These are phyloP conservation scores for Rhizodiscina lignyota DNA, from an alignment of 495 filamentous ascomycete genomes.

Conservation along the genomic window DNA sequence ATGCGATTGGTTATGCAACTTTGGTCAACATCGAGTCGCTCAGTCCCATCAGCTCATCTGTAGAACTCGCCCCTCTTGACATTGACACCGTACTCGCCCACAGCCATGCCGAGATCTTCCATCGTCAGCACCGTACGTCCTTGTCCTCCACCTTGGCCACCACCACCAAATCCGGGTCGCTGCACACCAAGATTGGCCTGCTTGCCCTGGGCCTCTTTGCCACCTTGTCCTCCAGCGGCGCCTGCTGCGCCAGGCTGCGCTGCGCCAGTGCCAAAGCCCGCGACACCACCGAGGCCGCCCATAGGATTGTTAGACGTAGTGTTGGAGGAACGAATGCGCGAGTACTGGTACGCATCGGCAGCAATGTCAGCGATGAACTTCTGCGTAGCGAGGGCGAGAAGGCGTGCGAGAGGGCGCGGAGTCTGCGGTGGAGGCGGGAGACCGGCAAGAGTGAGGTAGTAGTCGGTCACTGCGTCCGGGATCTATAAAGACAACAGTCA, in stretches of 20 bases:
- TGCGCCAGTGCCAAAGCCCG: constrained; percentile 47
- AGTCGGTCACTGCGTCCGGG: constrained; percentile 90
- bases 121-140: constrained; percentile 92
- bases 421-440: constrained; percentile 79
- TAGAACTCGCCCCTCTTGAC: constrained; percentile 97
- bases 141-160: constrained; percentile 76
- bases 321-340: constrained; percentile 81
- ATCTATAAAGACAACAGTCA: constrained; percentile 41
- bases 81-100: constrained; percentile 92
- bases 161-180: constrained; percentile 80
- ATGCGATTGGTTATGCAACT: too few species aligned
- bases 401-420: constrained; percentile 71
- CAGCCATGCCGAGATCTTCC: constrained; percentile 97
- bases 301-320: constrained; percentile 71
- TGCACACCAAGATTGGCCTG: constrained; percentile 67
- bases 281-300: constrained; percentile 66
- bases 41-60: constrained; percentile 34
- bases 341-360: constrained; percentile 94
- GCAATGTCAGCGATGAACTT: constrained; percentile 97
- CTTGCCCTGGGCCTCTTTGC: constrained; percentile 22
- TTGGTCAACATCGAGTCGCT: too few species aligned
- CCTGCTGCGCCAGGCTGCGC: constrained; percentile 33
- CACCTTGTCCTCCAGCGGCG: constrained; percentile 36
- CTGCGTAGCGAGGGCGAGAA: constrained; percentile 88
- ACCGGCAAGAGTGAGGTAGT: constrained; percentile 91